A percentile compares a stretch with the other conserved stretches of the same genome.
These are phyloP conservation scores for Kokia cookei DNA, from an alignment of 441 rosid species.

Conservation along the genomic window DNA sequence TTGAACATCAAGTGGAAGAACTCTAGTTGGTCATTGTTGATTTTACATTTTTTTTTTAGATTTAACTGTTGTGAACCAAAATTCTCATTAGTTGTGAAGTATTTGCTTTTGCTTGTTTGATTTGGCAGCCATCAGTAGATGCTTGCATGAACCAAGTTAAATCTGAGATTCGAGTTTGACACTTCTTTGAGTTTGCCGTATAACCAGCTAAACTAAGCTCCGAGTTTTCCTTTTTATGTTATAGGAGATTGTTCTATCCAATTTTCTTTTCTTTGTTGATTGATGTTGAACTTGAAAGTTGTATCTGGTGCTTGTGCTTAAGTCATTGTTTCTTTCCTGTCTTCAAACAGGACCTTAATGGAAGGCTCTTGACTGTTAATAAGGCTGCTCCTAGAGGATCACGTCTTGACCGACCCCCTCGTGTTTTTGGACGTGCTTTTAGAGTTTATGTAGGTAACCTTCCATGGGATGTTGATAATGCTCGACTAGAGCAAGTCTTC, in stretches of 20 bases:
- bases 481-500: constrained; percentile 53
- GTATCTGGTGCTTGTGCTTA: neutral
- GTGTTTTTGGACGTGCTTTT: constrained; percentile 25
- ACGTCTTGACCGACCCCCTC: constrained; percentile 39
- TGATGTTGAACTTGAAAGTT: neutral
- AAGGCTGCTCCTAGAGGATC: constrained; percentile 71
- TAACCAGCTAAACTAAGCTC: neutral
- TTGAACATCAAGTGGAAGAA: neutral
- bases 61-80: neutral
- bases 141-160: neutral
- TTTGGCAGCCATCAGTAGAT: neutral
- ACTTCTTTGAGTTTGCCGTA: neutral
- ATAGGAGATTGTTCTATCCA: neutral
- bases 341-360: constrained; percentile 44
- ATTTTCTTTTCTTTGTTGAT: neutral
- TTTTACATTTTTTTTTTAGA: neutral
- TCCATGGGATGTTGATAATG: constrained; percentile 57
- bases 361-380: constrained; percentile 59
- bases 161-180: neutral
- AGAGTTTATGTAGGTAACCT: constrained; percentile 61
- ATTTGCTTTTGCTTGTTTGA: neutral
- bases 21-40: neutral
- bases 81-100: neutral
- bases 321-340: neutral
- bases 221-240: neutral